phyloP scores from a whole-genome alignment of 352 stramenopile species.

The Pythium coloratum region DNA sequence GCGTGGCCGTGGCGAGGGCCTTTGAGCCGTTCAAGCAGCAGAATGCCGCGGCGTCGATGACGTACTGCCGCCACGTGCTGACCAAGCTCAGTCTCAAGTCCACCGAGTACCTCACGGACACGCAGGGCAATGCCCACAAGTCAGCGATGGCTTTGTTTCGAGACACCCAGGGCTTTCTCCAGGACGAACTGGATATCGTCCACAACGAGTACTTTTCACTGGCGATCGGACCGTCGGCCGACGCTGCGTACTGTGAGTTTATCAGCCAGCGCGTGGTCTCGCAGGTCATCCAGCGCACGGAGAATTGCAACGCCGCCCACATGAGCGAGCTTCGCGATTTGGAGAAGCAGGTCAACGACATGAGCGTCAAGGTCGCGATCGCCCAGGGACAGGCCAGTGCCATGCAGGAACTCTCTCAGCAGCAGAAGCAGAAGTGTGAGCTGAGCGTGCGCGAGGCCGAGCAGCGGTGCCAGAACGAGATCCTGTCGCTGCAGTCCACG shows the following conservation, averaged over 20 bases:
- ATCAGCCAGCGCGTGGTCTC: constrained; percentile 72
- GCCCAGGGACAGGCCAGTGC: constrained; percentile 77
- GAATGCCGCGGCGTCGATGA: constrained; percentile 82
- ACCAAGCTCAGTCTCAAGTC: constrained; percentile 38
- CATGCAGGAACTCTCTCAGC: constrained; percentile 76
- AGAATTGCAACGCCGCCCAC: constrained; percentile 70
- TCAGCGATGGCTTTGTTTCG: constrained; percentile 76
- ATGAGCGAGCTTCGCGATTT: constrained; percentile 73
- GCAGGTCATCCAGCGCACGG: constrained; percentile 77
- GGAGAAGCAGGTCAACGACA: constrained; percentile 82
- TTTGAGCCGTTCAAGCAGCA: constrained; percentile 68
- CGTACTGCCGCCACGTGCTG: constrained; percentile 75
- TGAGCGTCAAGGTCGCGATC: constrained; percentile 79
- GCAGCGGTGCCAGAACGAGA: constrained; percentile 67
- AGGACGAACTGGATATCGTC: constrained; percentile 46
- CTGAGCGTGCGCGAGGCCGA: constrained; percentile 74
- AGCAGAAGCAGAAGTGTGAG: constrained; percentile 82
- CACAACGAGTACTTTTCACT: constrained; percentile 60
- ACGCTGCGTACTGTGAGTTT: constrained; percentile 83
- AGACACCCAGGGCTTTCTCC: constrained; percentile 66
- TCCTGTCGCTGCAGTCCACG: constrained; percentile 60
- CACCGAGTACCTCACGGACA: constrained; percentile 42
- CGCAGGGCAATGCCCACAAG: constrained; percentile 40
- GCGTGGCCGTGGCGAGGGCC: constrained; percentile 36
- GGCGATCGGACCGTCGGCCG: constrained; percentile 70